Percentiles rank a stretch among this genome's conserved stretches.
Evolutionary conservation across 257 asterid genomes (phyloP).

Genomic region (Fraxinus cuspidata): DNA sequence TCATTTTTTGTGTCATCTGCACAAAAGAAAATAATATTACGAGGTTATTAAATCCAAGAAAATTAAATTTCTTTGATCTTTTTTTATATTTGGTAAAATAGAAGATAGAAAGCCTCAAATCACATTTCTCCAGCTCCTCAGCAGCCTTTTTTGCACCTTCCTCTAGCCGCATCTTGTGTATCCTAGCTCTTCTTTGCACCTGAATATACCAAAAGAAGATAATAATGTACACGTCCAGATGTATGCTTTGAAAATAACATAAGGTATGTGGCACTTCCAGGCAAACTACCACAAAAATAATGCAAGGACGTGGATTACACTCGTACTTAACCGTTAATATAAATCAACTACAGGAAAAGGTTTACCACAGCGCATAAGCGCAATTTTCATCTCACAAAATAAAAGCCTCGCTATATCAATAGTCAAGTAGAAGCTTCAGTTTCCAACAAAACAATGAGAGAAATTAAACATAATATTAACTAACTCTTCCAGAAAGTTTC

Average conservation of each 20-base stretch:
- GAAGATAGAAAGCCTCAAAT: constrained; percentile 7
- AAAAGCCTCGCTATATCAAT: neutral
- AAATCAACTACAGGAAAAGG: neutral
- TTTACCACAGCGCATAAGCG: neutral
- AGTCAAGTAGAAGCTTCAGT: neutral
- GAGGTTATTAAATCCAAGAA: constrained; percentile 22
- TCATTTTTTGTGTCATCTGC: constrained; percentile 91
- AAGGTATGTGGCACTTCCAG: neutral
- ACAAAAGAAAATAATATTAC: constrained; percentile 18
- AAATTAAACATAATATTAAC: neutral
- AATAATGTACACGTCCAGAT: neutral
- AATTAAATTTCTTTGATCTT: neutral
- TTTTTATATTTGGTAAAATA: neutral
- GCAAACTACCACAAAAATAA: neutral
- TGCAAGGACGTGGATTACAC: neutral
- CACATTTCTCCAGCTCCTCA: constrained; percentile 89
- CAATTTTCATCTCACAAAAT: neutral
- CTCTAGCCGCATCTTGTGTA: constrained; percentile 79
- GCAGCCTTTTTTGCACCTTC: constrained; percentile 92
- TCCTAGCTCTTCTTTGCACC: constrained; percentile 86
- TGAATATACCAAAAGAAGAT: constrained; percentile 28
- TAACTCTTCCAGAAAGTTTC: neutral
- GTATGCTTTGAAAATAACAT: neutral
- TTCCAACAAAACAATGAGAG: neutral
- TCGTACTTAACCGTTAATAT: neutral